Evolutionary conservation across 202 grass and related monocot genomes (phyloP).

Genomic region (Hordeum pubiflorum): DNA sequence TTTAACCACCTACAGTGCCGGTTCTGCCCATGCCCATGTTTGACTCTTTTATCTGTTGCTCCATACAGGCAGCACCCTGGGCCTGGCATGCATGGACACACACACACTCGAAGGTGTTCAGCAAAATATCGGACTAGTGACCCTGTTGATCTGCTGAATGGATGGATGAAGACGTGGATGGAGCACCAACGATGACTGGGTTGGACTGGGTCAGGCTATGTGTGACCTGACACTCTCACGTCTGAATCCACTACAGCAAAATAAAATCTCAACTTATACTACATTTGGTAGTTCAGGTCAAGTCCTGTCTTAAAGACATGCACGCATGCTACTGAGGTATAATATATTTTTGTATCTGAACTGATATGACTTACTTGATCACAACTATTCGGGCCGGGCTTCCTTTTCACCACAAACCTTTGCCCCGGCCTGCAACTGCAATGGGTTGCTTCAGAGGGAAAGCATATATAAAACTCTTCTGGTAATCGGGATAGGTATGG

Average conservation of each 20-base stretch:
- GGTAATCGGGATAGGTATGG: background rate
- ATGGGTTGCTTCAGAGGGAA: background rate
- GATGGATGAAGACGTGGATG: background rate
- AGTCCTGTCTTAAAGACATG: background rate
- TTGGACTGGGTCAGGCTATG: constrained; percentile 3
- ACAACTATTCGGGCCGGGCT: too few relatives aligned
- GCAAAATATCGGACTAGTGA: background rate
- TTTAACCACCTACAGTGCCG: background rate
- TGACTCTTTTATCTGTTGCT: background rate
- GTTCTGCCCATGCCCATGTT: constrained; percentile 22
- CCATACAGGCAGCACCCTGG: background rate
- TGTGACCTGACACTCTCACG: background rate
- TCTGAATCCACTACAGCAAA: background rate
- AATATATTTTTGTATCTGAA: too few relatives aligned
- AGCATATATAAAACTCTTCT: background rate
- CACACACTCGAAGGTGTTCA: background rate
- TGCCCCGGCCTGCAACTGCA: background rate
- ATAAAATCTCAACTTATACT: background rate
- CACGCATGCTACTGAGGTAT: background rate
- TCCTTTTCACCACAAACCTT: too few relatives aligned
- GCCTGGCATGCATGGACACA: background rate
- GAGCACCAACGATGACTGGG: background rate
- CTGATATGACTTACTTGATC: too few relatives aligned
- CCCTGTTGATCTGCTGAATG: background rate
- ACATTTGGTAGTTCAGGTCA: background rate